Base-by-base conservation (phyloP, 2,329 filamentous ascomycete species). In the Magnaporthales sp. region DNA sequence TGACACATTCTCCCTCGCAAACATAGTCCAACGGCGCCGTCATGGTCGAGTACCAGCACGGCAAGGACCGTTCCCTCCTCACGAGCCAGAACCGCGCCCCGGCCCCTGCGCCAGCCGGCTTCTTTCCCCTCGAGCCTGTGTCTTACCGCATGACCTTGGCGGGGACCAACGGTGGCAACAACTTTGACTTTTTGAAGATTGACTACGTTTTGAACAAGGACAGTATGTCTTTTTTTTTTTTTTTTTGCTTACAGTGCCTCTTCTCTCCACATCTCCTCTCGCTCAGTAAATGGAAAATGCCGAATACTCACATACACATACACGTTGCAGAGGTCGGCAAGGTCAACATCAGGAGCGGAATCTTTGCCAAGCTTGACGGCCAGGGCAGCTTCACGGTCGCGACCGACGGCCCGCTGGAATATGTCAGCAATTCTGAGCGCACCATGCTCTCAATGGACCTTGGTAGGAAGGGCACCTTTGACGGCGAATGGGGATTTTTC, bases 41-140 rank as follows among this genome's bases (percentile, higher is more conserved):
- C 30, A 24, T 64, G 22, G 61, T 63, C 30, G 66, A 66, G 56
- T 65, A 61, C 27, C 66, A 66, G 15, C 63, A 61, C 29, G 56
- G 63, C 61, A 65, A 66, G 56, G 66, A 66, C 8, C 66, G 63
- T 29, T 15, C 24, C 13, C n/a, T 54, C 0, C 24, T 64, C 24
- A 51, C 62, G 24, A 29, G 26, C 24, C 24, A 24, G 11, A 51
- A 26, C 38, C 62, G 62, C 22, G 22, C 46, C 2, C 62, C 62
- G 3, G 3, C 27, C 2, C 11, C 38, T 32, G 32, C 62, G 13
- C 26, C 46, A 3, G 3, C 32, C 0, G 62, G 62, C 13, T 64
- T 19, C 32, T 64, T 29, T 22, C 62, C 32, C 3, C 62, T 64
- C 24, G 62, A 64, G 38, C 62, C 62, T 2, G 62, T 64, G 15